phyloP scores from a whole-genome alignment of 208 protist genomes.

The Leishmania lainsoni region DNA sequence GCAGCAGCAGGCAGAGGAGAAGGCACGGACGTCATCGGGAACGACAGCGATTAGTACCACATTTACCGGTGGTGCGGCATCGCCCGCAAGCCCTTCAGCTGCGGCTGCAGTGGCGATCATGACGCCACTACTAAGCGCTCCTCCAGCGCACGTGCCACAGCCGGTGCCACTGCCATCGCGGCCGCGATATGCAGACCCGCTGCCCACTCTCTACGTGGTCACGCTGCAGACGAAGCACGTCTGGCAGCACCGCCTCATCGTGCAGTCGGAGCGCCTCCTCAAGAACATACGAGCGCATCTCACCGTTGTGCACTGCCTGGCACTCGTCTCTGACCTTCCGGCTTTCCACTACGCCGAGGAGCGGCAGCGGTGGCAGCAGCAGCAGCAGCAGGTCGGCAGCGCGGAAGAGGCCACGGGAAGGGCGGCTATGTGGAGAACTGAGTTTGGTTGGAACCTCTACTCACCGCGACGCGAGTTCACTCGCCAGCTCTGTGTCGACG shows the following conservation, averaged over 20 bases:
- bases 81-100: neutral
- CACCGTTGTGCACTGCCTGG: constrained; percentile 14
- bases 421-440: constrained; percentile 28
- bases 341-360: constrained; percentile 45
- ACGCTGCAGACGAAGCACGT: constrained; percentile 52
- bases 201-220: constrained; percentile 37
- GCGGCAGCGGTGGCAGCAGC: constrained; percentile 9
- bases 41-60: neutral
- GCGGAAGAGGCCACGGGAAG: neutral
- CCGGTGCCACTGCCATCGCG: constrained; percentile 15
- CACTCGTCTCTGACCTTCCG: constrained; percentile 44
- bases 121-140: constrained; percentile 8
- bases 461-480: constrained; percentile 47
- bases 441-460: constrained; percentile 88
- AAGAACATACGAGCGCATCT: constrained; percentile 35
- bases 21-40: constrained; percentile 1
- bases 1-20: constrained; percentile 30
- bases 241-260: constrained; percentile 36
- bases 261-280: constrained; percentile 33
- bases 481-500: constrained; percentile 56
- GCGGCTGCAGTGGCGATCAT: neutral
- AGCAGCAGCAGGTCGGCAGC: neutral
- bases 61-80: neutral
- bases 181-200: constrained; percentile 15
- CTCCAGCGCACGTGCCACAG: constrained; percentile 3